A percentile compares a stretch with the other conserved stretches of the same genome.
phyloP scores from a whole-genome alignment of 1,139 yeast genomes.

The Suhomyces bolitotheri region DNA sequence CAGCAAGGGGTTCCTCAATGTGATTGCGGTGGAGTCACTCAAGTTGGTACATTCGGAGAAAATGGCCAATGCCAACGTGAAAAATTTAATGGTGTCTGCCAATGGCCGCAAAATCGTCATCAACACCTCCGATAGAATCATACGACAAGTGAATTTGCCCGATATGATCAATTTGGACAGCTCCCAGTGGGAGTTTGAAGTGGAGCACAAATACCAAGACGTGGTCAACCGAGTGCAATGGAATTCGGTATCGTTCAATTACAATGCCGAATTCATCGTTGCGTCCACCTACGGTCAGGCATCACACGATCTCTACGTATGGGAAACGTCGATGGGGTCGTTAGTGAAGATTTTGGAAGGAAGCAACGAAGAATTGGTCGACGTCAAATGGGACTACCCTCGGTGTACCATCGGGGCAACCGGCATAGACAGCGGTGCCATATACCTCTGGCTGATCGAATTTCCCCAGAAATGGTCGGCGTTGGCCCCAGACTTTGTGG shows the following conservation, averaged over 20 bases:
- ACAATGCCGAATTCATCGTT: constrained; percentile 79
- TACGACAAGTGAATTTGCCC: constrained; percentile 66
- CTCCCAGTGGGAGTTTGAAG: constrained; percentile 54
- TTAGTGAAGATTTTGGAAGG: constrained; percentile 88
- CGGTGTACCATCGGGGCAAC: constrained; percentile 81
- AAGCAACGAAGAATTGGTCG: constrained; percentile 82
- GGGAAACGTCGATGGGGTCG: constrained; percentile 92
- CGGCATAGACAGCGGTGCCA: constrained; percentile 81
- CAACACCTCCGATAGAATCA: constrained; percentile 80
- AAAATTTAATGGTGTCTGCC: constrained; percentile 63
- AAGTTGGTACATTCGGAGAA: constrained; percentile 50
- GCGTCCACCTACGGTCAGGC: constrained; percentile 88
- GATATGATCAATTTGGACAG: constrained; percentile 36
- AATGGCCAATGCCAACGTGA: constrained; percentile 69
- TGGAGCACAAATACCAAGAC: constrained; percentile 86
- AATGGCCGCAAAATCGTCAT: constrained; percentile 71
- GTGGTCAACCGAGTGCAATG: constrained; percentile 87
- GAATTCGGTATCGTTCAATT: constrained; percentile 78
- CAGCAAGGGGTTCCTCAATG: constrained; percentile 72
- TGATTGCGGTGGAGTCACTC: constrained; percentile 36
- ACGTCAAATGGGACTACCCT: constrained; percentile 81
- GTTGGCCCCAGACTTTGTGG: constrained; percentile 94
- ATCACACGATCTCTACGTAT: constrained; percentile 83
- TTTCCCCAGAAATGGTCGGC: constrained; percentile 97
- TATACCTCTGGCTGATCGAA: constrained; percentile 80